These are phyloP conservation scores for Amanita thiersii DNA, from an alignment of 768 basidiomycete genomes.

Conservation along the genomic window DNA sequence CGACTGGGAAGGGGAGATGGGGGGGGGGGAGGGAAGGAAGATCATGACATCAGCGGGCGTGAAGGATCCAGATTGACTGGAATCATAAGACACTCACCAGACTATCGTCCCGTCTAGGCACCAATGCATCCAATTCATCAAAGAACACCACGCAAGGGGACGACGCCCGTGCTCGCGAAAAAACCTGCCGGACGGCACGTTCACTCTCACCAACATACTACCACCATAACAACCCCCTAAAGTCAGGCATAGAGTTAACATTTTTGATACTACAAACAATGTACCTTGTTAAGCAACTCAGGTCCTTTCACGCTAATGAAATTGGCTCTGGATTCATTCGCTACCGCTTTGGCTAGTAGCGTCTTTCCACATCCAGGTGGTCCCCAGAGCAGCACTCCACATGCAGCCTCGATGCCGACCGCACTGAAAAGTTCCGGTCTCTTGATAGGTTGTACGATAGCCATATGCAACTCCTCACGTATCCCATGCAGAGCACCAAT, in stretches of 20 bases:
- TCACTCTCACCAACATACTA: constrained; percentile 99
- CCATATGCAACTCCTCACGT: constrained; percentile 93
- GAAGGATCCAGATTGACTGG: neutral
- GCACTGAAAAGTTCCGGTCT: constrained; percentile 82
- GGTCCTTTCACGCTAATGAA: constrained; percentile 99
- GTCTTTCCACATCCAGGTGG: constrained; percentile 99
- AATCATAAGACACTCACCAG: constrained; percentile 42
- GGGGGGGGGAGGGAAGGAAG: neutral
- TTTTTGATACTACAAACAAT: constrained; percentile 12
- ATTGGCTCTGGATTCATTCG: constrained; percentile 91
- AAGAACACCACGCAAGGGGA: constrained; percentile 95
- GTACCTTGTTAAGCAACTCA: constrained; percentile 91
- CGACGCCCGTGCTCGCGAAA: constrained; percentile 87
- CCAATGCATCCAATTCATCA: constrained; percentile 89
- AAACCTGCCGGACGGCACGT: constrained; percentile 89
- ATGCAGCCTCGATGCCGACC: constrained; percentile 86
- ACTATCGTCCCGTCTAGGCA: constrained; percentile 83
- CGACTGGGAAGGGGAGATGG: constrained; percentile 40
- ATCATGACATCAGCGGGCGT: neutral
- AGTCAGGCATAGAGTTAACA: constrained; percentile 1
- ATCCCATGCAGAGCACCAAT: constrained; percentile 85
- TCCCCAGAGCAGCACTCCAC: constrained; percentile 97
- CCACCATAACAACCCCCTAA: neutral
- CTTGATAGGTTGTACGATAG: constrained; percentile 91
- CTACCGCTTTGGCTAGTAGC: constrained; percentile 94